Evolutionary conservation across 2,329 filamentous ascomycete genomes (phyloP).

Genomic region (Plectosphaerella plurivora): DNA sequence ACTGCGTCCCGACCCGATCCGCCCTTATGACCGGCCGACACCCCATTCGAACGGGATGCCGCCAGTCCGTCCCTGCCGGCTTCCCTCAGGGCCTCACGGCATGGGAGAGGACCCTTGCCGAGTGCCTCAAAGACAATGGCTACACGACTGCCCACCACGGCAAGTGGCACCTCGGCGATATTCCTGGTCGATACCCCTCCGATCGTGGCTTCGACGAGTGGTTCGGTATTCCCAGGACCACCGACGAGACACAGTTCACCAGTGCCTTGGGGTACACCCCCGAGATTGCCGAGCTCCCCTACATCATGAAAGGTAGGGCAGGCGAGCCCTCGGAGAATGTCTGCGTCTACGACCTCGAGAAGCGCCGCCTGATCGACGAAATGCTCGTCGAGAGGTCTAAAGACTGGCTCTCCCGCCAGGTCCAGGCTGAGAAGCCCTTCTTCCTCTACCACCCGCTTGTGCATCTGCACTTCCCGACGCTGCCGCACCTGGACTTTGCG

Average conservation of each 20-base stretch:
- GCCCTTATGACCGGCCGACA: conserved; percentile 29
- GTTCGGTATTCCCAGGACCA: conserved; percentile 29
- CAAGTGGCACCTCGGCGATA: conserved; percentile 30
- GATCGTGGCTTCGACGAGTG: conserved; percentile 31
- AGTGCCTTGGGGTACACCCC: conserved; percentile 23
- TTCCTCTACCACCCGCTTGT: conserved; percentile 28
- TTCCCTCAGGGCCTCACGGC: conserved; percentile 25
- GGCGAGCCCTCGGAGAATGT: conserved; percentile 22
- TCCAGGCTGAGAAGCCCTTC: conserved; percentile 16
- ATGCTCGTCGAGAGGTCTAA: conserved; percentile 24
- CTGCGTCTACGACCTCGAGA: conserved; percentile 25
- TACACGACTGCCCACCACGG: conserved; percentile 27
- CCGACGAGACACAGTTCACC: conserved; percentile 29
- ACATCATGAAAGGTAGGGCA: conserved; percentile 25
- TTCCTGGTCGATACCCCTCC: conserved; percentile 26
- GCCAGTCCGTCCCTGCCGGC: conserved; percentile 25
- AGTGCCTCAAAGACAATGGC: conserved; percentile 19
- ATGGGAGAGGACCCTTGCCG: conserved; percentile 25
- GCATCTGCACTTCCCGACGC: conserved; percentile 26
- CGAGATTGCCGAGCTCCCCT: conserved; percentile 25
- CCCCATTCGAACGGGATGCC: conserved; percentile 27
- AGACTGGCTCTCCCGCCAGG: conserved; percentile 23
- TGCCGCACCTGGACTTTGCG: conserved; percentile 22
- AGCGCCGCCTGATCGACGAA: conserved; percentile 22
- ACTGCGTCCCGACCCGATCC: conserved; percentile 27